These are phyloP conservation scores for Bromus sterilis DNA, from an alignment of 176 grass and related monocot species.

Conservation along the genomic window DNA sequence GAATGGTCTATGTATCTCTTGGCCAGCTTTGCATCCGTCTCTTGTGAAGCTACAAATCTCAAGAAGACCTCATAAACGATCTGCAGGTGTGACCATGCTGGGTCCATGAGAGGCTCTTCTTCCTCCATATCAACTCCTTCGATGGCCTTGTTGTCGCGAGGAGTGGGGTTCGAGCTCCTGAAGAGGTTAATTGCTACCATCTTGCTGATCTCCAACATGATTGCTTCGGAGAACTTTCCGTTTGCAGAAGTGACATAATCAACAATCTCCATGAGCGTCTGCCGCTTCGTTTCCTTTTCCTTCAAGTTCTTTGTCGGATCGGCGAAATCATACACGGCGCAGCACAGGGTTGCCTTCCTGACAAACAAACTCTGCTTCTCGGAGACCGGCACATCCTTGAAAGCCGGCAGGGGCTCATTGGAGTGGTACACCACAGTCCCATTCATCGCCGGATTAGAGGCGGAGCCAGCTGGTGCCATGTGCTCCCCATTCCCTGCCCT, in stretches of 20 bases:
- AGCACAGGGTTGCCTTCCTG: constrained; percentile 78
- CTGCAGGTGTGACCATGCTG: constrained; percentile 86
- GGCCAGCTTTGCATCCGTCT: constrained; percentile 88
- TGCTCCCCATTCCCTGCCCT: constrained; percentile 47
- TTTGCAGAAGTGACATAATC: constrained; percentile 72
- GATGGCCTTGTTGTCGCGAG: constrained; percentile 68
- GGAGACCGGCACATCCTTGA: constrained; percentile 71
- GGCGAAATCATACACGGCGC: constrained; percentile 56
- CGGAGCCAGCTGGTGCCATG: constrained; percentile 23
- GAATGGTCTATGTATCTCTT: constrained; percentile 98
- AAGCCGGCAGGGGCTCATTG: constrained; percentile 67
- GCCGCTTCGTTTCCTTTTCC: constrained; percentile 86
- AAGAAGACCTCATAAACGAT: constrained; percentile 87
- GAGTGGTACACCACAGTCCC: constrained; percentile 37
- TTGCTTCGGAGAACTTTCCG: constrained; percentile 61
- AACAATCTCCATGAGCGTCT: constrained; percentile 79
- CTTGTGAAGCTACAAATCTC: constrained; percentile 77
- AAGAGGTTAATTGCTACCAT: constrained; percentile 83
- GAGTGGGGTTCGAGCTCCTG: constrained; percentile 54
- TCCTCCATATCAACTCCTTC: constrained; percentile 91
- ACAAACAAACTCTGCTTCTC: constrained; percentile 83
- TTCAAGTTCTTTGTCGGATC: constrained; percentile 75
- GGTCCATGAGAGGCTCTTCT: constrained; percentile 94
- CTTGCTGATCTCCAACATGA: constrained; percentile 78
- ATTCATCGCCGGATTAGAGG: constrained; percentile 29